Evolutionary conservation across 768 basidiomycete species (phyloP), one percentile per base, ranked within the genome.

Genomic region (Butyriboletus loyo): DNA sequence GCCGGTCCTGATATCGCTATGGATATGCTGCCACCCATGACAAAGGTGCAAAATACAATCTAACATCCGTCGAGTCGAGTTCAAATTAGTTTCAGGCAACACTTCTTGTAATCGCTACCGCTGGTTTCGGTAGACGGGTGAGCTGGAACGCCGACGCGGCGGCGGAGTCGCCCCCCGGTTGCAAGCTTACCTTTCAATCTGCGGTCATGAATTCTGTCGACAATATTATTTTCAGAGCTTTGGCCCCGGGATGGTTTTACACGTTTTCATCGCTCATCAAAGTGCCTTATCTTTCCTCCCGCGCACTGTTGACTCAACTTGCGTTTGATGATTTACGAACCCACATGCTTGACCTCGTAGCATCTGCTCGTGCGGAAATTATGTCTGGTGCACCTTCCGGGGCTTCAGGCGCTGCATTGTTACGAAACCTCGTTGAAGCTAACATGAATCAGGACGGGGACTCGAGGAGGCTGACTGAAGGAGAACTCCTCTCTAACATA

Each of bases 401-500:
- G 2, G 25, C 32, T 27, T 58, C 53, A 7, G 66, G 74, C 24
- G 66, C 75, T 28, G 74, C 76, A 14, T 63, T 81, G 39, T 57
- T 81, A 35, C 66, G 69, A 21, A 77, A 76, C 52, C 60, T 81
- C 24, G 77, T 80, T 7, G 70, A 75, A 52, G 78, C 79, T 0
- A 81, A 78, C 58, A 75, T 77, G 70, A 56, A 60, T 7, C 66
- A 72, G 46, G 71, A 71, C 3, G 64, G 63, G 11, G 51, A 53
- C 3, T 59, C 53, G 11, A 56, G 70, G 50, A 68, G 53, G 51
- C 48, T 81, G 31, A 73, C 72, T 2, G 78, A 81, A 34, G 74
- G 66, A 14, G 78, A 81, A 49, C 50, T 81, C 13, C 56, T 79
- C 7, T 80, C 78, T 5, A 71, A 81, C 53, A 73, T 75, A 48